Evolutionary conservation across 225 moss, liverwort and hornwort species (phyloP), one percentile per base, ranked within the genome.

Genomic region (Marchantia polymorpha): DNA sequence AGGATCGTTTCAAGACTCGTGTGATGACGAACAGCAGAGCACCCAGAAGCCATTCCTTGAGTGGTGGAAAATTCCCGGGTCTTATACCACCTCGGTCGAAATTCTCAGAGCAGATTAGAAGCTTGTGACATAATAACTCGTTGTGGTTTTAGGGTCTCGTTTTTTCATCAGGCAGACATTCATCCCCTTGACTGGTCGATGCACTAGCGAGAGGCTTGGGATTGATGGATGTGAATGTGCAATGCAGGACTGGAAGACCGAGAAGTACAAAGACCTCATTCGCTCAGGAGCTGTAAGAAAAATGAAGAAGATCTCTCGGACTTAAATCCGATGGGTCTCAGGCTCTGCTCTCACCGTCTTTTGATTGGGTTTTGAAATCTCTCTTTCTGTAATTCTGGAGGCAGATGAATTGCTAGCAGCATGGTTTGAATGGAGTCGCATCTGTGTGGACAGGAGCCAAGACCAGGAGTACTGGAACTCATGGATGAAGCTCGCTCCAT

Each of bases 231-330:
- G 75, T 3, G 10, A 46, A 20, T 65, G 60, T 77, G 54, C 63
- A 81, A 26, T 80, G 84, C 81, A 99, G 95, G 99, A 95, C 80
- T 99, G 99, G 99, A 99, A 99, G 84, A 92, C 92, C 23, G 84
- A 90, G 52, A 94, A 93, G 69, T 99, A 89, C 83, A 82, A 95
- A 79, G 85, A 82, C 53, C 89, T 89, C 47, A 99, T 99, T 77
- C 83, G 91, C 76, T 91, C 99, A 66, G 93, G 92, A 87, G 88
- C 91, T 81, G 95, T 93, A 79, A 85, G 88, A 26, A 56, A 19
- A 29, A 75, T 27, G 15, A 39, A 39, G 39, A 13, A 29, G 15
- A 61, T 50, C 58, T 3, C 48, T 47, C 11, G n/a, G 22, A 30
- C 78, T 74, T 51, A 29, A 2, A 12, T 29, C n/a, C 46, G 26